phyloP scores from a whole-genome alignment of 2,329 filamentous ascomycete species.

The Microsporum audouinii region DNA sequence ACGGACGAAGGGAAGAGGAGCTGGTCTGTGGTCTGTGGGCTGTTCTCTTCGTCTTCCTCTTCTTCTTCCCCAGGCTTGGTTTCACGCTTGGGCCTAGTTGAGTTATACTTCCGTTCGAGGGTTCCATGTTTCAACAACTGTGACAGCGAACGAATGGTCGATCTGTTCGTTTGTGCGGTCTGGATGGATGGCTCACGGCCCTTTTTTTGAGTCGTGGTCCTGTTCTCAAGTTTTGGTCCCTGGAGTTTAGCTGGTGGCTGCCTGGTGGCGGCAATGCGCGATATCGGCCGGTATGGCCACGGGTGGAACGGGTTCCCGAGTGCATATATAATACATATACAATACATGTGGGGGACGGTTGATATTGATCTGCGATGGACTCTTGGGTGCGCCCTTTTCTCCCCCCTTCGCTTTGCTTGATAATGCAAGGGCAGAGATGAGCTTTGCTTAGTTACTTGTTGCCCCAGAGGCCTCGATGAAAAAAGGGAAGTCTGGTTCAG shows the following conservation, averaged over 20 bases:
- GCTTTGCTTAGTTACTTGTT: too few relatives aligned
- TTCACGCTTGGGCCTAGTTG: not conserved
- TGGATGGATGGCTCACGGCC: not conserved
- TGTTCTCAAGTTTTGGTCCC: too few relatives aligned
- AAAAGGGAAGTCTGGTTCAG: too few relatives aligned
- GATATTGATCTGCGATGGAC: too few relatives aligned
- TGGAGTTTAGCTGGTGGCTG: not conserved
- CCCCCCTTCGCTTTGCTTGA: too few relatives aligned
- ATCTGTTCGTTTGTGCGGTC: too few relatives aligned
- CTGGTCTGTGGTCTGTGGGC: not conserved
- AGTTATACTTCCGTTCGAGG: not conserved
- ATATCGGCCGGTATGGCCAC: not conserved
- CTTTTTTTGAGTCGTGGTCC: not conserved
- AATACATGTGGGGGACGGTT: too few relatives aligned
- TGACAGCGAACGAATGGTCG: too few relatives aligned
- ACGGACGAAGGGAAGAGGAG: not conserved
- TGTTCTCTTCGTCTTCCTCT: not conserved
- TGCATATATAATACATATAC: not conserved
- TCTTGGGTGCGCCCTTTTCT: too few relatives aligned
- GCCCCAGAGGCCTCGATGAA: too few relatives aligned
- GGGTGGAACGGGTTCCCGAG: not conserved
- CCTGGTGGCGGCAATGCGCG: not conserved
- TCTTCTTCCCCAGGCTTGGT: not conserved
- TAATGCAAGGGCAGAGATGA: too few relatives aligned
- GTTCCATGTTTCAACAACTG: too few relatives aligned